phyloP scores from a whole-genome alignment of 208 protist species.

The Leishmania braziliensis region DNA sequence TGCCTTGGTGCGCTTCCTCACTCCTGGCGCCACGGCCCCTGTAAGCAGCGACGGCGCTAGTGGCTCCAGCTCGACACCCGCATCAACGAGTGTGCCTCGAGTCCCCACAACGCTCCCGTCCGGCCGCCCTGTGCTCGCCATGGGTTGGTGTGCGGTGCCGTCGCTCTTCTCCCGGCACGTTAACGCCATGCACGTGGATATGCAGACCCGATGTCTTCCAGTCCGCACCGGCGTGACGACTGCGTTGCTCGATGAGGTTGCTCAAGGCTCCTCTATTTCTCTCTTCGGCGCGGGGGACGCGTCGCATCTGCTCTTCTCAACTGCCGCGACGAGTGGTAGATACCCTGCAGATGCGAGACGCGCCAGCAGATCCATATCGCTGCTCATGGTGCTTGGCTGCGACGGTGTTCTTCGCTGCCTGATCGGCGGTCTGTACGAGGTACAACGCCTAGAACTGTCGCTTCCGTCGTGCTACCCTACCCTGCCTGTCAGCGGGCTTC shows the following conservation, averaged over 20 bases:
- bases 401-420: conserved; percentile 56
- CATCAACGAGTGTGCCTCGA: conserved; percentile 6
- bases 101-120: conserved; percentile 23
- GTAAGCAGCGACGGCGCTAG: background rate
- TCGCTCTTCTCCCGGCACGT: conserved; percentile 15
- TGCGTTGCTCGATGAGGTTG: conserved; percentile 28
- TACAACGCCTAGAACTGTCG: conserved; percentile 26
- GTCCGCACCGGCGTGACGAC: conserved; percentile 27
- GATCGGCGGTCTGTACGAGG: conserved; percentile 68
- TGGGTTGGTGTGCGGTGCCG: conserved; percentile 33
- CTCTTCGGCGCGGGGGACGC: background rate
- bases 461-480: background rate
- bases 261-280: background rate
- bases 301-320: background rate
- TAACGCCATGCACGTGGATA: conserved; percentile 7
- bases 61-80: background rate
- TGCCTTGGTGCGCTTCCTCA: conserved; percentile 59
- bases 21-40: conserved; percentile 17
- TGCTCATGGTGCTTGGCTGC: conserved; percentile 56
- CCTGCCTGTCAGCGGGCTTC: background rate
- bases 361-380: conserved; percentile 18
- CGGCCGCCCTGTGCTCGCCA: conserved; percentile 16
- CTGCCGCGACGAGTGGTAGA: background rate
- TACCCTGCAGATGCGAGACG: background rate
- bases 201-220: conserved; percentile 31